A percentile compares a stretch with the other conserved stretches of the same genome.
Conservation (phyloP, 306 rosid species). For the Citrullus mucosospermus region DNA sequence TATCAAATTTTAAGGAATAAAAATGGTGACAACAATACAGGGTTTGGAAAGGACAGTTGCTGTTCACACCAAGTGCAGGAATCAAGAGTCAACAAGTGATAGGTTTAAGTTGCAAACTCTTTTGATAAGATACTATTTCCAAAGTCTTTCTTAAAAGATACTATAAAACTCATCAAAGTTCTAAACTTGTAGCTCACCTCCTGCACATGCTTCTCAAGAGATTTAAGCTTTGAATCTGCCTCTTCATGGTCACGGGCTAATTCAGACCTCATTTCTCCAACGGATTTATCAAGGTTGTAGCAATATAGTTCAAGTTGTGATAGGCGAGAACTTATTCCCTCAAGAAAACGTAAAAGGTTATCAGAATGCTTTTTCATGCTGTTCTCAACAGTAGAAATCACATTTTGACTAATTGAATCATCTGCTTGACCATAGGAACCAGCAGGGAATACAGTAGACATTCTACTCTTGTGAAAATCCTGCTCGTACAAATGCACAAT, state of each 20-base stretch:
- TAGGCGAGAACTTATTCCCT: slow-evolving; percentile 75
- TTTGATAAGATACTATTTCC: neutral
- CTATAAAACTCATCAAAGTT: neutral
- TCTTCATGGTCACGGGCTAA: slow-evolving; percentile 61
- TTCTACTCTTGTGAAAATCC: slow-evolving; percentile 54
- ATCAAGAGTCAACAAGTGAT: neutral
- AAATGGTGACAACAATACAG: neutral
- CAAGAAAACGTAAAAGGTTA: slow-evolving; percentile 71
- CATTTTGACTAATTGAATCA: slow-evolving; percentile 42
- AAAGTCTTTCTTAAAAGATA: neutral
- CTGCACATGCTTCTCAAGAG: slow-evolving; percentile 69
- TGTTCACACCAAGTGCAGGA: neutral
- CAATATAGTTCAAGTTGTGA: slow-evolving; percentile 84
- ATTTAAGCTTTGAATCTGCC: slow-evolving; percentile 57
- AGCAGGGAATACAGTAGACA: slow-evolving; percentile 41
- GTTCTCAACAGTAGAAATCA: slow-evolving; percentile 61
- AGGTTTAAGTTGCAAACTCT: neutral
- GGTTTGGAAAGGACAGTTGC: neutral
- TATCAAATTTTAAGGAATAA: neutral
- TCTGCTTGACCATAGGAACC: slow-evolving; percentile 47
- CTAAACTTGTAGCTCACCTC: slow-evolving; percentile 41
- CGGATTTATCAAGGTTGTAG: slow-evolving; percentile 82
- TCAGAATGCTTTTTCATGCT: slow-evolving; percentile 73
- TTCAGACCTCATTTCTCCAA: slow-evolving; percentile 85
- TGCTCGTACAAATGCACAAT: slow-evolving; percentile 12